A percentile compares a stretch with the other conserved stretches of the same genome.
These are phyloP conservation scores for Geranium brycei DNA, from an alignment of 345 rosid species.

Conservation along the genomic window DNA sequence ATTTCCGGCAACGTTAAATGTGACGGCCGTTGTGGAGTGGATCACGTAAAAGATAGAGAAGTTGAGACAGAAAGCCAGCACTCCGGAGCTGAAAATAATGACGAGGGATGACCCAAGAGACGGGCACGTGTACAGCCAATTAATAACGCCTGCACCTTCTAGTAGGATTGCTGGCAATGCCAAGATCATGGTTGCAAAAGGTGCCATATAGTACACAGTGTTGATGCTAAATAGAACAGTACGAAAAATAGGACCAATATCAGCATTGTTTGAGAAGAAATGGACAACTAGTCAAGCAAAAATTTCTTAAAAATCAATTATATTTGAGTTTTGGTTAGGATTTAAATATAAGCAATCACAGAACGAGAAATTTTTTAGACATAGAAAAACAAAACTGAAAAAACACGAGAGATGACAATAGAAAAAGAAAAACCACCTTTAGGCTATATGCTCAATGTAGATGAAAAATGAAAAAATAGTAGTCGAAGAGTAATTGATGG, in stretches of 20 bases:
- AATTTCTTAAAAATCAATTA: too few species aligned
- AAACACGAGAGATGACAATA: too few species aligned
- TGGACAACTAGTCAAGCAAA: too few species aligned
- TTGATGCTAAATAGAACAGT: conserved; percentile 45
- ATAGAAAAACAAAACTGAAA: too few species aligned
- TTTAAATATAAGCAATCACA: too few species aligned
- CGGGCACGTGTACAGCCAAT: conserved; percentile 61
- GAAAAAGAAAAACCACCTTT: too few species aligned
- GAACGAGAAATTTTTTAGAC: too few species aligned
- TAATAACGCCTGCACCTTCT: conserved; percentile 70
- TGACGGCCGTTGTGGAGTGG: conserved; percentile 99
- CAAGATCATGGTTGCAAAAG: conserved; percentile 89
- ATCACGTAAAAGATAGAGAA: conserved; percentile 96
- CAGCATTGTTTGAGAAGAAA: too few species aligned
- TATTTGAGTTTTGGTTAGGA: too few species aligned
- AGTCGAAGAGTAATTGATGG: too few species aligned
- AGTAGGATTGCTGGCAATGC: conserved; percentile 73
- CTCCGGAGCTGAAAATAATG: conserved; percentile 80
- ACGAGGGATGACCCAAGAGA: conserved; percentile 41
- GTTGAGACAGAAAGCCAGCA: conserved; percentile 90
- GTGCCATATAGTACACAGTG: conserved; percentile 99
- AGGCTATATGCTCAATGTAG: too few species aligned
- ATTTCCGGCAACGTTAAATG: conserved; percentile 97
- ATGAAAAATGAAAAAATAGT: too few species aligned
- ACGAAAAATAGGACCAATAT: neutral